Conservation (phyloP, 495 filamentous ascomycete genomes). For the Penicillium roqueforti region DNA sequence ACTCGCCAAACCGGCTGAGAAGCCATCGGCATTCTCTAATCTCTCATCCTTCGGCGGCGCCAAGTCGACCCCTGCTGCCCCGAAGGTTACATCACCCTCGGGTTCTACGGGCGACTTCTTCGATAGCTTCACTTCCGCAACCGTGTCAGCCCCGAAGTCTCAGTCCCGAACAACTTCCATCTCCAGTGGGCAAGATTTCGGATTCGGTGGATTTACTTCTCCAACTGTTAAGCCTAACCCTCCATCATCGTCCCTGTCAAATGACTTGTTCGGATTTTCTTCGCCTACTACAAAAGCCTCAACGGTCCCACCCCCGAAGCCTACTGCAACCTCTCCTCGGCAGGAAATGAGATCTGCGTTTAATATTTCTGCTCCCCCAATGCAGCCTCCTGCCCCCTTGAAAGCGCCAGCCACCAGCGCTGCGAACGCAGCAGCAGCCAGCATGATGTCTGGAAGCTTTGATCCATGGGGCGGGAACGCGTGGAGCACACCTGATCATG, state of each 20-base stretch:
- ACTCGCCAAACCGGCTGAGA: constrained; percentile 50
- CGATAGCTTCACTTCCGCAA: constrained; percentile 60
- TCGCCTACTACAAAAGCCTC: constrained; percentile 47
- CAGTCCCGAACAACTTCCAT: constrained; percentile 40
- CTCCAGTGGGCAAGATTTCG: constrained; percentile 50
- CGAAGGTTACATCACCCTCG: constrained; percentile 46
- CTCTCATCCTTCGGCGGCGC: constrained; percentile 58
- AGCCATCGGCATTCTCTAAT: constrained; percentile 67
- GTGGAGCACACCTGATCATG: constrained; percentile 48
- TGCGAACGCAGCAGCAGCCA: constrained; percentile 31
- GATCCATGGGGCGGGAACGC: constrained; percentile 51
- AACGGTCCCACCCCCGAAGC: constrained; percentile 40
- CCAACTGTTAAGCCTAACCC: constrained; percentile 42
- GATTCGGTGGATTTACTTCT: constrained; percentile 44
- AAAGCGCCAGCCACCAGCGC: constrained; percentile 33
- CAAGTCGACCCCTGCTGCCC: constrained; percentile 52
- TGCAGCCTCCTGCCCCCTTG: constrained; percentile 41
- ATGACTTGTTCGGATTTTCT: constrained; percentile 80
- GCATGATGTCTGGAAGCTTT: constrained; percentile 33
- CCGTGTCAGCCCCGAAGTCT: constrained; percentile 43
- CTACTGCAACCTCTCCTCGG: constrained; percentile 36
- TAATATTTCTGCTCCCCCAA: constrained; percentile 62
- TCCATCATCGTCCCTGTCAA: constrained; percentile 42
- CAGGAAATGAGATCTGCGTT: constrained; percentile 62
- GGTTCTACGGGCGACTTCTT: constrained; percentile 69